Evolutionary conservation across 208 protist species (phyloP).

Genomic region (Eutreptiella sp.): DNA sequence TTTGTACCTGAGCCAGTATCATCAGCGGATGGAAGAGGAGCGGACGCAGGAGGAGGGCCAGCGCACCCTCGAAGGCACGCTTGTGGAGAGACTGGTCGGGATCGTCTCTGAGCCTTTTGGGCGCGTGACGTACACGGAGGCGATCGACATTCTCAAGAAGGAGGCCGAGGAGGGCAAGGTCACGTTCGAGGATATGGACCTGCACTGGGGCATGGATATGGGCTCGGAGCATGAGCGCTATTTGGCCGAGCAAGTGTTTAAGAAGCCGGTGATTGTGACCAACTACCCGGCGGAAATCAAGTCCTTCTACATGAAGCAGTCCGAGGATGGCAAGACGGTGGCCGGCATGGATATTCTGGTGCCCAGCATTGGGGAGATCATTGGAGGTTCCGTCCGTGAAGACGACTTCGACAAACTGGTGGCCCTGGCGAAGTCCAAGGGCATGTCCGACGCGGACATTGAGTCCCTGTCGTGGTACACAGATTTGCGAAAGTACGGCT

Average conservation of each 20-base stretch:
- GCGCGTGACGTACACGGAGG: slow-evolving; percentile 89
- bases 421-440: slow-evolving; percentile 79
- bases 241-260: slow-evolving; percentile 93
- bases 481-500: slow-evolving; percentile 94
- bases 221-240: slow-evolving; percentile 92
- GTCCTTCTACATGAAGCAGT: slow-evolving; percentile 97
- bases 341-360: slow-evolving; percentile 91
- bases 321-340: slow-evolving; percentile 58
- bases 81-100: no score
- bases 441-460: no score
- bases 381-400: slow-evolving; percentile 97
- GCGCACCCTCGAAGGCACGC: slow-evolving; percentile 42
- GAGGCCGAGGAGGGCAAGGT: slow-evolving; percentile 83
- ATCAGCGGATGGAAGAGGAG: slow-evolving; percentile 88
- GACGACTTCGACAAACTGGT: slow-evolving; percentile 84
- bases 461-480: slow-evolving; percentile 97
- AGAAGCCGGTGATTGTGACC: slow-evolving; percentile 91
- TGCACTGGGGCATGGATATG: slow-evolving; percentile 93
- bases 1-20: slow-evolving; percentile 68
- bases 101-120: slow-evolving; percentile 78
- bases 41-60: slow-evolving; percentile 55
- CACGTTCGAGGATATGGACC: slow-evolving; percentile 72
- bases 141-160: slow-evolving; percentile 90
- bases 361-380: slow-evolving; percentile 96
- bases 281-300: slow-evolving; percentile 96